phyloP scores from a whole-genome alignment of 2,329 filamentous ascomycete species.

The Xylaria sp. region DNA sequence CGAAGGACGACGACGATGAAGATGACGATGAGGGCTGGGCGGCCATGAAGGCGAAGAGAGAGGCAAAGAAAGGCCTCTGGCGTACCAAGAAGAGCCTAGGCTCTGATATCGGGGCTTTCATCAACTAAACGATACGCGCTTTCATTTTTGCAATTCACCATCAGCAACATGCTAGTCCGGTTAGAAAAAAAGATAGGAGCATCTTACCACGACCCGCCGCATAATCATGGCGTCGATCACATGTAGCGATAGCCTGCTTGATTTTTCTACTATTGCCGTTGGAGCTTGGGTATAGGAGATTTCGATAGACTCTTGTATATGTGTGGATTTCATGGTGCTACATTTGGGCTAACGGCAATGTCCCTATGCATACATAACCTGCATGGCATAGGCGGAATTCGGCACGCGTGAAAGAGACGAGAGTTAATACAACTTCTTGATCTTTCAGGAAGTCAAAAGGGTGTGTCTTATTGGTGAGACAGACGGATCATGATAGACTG shows the following conservation, averaged over 20 bases:
- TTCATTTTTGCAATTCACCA: slow-evolving; percentile 39
- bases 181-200: slow-evolving; percentile 43
- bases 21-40: slow-evolving; percentile 77
- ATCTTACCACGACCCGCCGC: slow-evolving; percentile 28
- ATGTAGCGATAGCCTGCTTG: slow-evolving; percentile 28
- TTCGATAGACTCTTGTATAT: slow-evolving; percentile 34
- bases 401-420: slow-evolving; percentile 18
- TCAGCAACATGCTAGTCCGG: slow-evolving; percentile 36
- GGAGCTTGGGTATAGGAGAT: slow-evolving; percentile 27
- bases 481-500: slow-evolving; percentile 47
- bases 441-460: slow-evolving; percentile 17
- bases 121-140: slow-evolving; percentile 50
- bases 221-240: slow-evolving; percentile 28
- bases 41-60: slow-evolving; percentile 75
- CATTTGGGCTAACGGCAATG: slow-evolving; percentile 18
- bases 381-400: slow-evolving; percentile 26
- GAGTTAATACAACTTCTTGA: slow-evolving; percentile 11
- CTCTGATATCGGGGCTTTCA: slow-evolving; percentile 61
- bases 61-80: slow-evolving; percentile 75
- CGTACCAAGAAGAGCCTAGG: slow-evolving; percentile 67
- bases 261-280: slow-evolving; percentile 14
- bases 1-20: slow-evolving; percentile 64
- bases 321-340: slow-evolving; percentile 24
- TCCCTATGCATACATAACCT: slow-evolving; percentile 26
- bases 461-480: slow-evolving; percentile 31